Conservation (phyloP, 106 monocot genomes). For the Amphibolis antarctica region DNA sequence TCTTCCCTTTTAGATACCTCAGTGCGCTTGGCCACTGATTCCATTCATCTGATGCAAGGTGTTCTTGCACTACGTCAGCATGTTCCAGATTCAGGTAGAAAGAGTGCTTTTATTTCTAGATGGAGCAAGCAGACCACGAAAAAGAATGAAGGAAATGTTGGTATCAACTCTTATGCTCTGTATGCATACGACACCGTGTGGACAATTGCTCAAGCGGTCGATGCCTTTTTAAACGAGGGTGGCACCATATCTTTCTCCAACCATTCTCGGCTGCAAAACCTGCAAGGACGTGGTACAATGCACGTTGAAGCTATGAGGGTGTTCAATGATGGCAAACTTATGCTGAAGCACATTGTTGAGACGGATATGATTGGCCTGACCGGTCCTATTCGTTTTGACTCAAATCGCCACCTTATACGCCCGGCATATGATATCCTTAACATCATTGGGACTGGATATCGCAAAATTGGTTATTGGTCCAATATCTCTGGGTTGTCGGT, state of each 20-base stretch:
- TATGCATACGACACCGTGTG: conserved; percentile 79
- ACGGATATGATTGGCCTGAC: conserved; percentile 37
- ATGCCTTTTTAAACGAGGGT: conserved; percentile 39
- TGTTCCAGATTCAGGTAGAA: conserved; percentile 31
- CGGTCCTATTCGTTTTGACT: conserved; percentile 42
- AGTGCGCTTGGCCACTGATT: conserved; percentile 9
- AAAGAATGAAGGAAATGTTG: conserved; percentile 7
- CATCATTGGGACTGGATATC: conserved; percentile 45
- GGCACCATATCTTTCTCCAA: conserved; percentile 53
- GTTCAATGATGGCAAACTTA: conserved; percentile 42
- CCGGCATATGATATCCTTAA: conserved; percentile 77
- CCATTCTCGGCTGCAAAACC: conserved; percentile 26
- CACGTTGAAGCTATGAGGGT: conserved; percentile 47
- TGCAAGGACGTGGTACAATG: conserved; percentile 14
- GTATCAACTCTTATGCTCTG: conserved; percentile 50
- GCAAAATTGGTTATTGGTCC: conserved; percentile 62
- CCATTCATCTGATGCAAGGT: conserved; percentile 42
- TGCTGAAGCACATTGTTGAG: conserved; percentile 38
- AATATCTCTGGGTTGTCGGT: conserved; percentile 58
- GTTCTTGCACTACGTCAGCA: conserved; percentile 52
- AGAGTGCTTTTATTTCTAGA: conserved; percentile 26
- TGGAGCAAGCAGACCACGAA: conserved; percentile 30
- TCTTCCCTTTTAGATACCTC: conserved; percentile 41
- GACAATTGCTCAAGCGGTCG: conserved; percentile 48
- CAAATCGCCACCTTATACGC: conserved; percentile 27